Evolutionary conservation across 768 basidiomycete species (phyloP).

Genomic region (Suillus decipiens): DNA sequence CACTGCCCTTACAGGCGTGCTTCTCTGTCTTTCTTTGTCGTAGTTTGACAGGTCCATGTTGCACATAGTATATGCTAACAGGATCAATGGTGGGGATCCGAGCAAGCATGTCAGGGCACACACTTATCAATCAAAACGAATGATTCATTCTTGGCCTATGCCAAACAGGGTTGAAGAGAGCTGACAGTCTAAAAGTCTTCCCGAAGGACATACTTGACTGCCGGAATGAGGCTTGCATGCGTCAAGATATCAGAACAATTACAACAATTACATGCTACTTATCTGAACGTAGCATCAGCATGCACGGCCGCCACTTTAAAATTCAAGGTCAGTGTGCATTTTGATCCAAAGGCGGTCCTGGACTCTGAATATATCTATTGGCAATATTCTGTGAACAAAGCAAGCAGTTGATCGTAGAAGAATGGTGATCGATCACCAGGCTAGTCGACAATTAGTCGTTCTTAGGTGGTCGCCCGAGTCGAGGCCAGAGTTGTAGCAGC

Average conservation of each 20-base stretch:
- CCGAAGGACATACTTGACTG: neutral
- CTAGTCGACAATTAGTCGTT: neutral
- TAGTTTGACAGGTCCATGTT: neutral
- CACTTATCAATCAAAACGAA: neutral
- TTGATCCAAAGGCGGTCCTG: neutral
- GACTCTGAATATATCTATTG: neutral
- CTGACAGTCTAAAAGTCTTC: neutral
- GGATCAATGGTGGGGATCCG: neutral
- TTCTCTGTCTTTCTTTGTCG: neutral
- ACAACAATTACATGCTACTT: neutral
- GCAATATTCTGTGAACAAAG: neutral
- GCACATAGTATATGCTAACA: neutral
- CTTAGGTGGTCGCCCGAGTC: neutral
- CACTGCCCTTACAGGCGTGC: neutral
- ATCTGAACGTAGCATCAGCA: neutral
- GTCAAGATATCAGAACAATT: neutral
- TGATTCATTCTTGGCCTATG: neutral
- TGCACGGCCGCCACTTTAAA: neutral
- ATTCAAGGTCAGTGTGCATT: neutral
- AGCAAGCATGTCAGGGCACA: neutral
- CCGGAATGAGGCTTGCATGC: neutral
- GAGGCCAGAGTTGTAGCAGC: neutral
- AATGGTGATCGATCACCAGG: neutral
- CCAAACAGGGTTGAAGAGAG: neutral
- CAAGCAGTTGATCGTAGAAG: neutral